Evolutionary conservation across 2,329 filamentous ascomycete species (phyloP).

Genomic region (Apiospora pterosperma): DNA sequence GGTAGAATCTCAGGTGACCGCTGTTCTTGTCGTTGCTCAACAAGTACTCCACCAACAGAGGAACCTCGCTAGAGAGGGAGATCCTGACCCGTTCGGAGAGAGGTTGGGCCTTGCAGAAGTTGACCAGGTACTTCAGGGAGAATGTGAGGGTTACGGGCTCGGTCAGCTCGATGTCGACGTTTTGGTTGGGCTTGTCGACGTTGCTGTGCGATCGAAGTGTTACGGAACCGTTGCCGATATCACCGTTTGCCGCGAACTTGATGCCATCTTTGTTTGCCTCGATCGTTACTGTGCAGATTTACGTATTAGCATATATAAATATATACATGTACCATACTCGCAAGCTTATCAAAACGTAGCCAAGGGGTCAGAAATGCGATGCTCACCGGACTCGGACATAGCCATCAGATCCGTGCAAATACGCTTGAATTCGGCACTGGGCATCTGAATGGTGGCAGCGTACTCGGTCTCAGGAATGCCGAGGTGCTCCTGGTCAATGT

Average conservation of each 20-base stretch:
- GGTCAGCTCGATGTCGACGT: conserved; percentile 84
- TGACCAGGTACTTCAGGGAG: conserved; percentile 98
- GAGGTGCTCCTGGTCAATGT: conserved; percentile 99
- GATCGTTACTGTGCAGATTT: conserved; percentile 67
- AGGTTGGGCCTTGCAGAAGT: conserved; percentile 97
- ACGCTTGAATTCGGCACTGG: conserved; percentile 83
- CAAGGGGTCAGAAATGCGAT: neutral
- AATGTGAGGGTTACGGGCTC: conserved; percentile 95
- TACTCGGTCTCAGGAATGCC: conserved; percentile 99
- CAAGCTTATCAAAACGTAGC: neutral
- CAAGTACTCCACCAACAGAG: conserved; percentile 89
- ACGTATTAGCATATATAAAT: conserved; percentile 8
- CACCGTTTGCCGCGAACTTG: conserved; percentile 89
- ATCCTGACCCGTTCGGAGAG: conserved; percentile 83
- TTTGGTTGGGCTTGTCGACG: conserved; percentile 82
- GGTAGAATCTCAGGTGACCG: conserved; percentile 93
- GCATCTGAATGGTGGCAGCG: conserved; percentile 85
- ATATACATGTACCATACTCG: too few species aligned
- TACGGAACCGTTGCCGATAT: conserved; percentile 94
- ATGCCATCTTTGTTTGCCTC: conserved; percentile 96
- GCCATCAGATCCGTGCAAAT: conserved; percentile 91
- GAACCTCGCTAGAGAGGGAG: conserved; percentile 93
- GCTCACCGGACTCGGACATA: conserved; percentile 90
- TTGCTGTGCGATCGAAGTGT: conserved; percentile 86
- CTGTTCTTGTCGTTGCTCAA: conserved; percentile 33